Percentiles rank a stretch among this genome's conserved stretches.
Evolutionary conservation across 257 asterid species (phyloP).

Genomic region (Leptodermis oblonga): DNA sequence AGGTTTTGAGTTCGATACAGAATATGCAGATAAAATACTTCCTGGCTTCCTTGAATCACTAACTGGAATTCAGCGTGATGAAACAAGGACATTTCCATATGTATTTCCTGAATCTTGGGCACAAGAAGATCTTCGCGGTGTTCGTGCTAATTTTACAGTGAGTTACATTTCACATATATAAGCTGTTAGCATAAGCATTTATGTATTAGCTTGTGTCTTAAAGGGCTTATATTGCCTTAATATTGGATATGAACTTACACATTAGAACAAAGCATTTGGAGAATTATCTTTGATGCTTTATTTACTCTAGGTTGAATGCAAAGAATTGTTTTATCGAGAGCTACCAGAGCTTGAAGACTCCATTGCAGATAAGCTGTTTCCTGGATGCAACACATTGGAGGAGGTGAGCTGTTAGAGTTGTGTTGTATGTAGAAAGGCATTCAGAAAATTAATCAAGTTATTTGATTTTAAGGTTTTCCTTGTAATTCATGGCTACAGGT

Average conservation of each 20-base stretch:
- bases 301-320: conserved; percentile 67
- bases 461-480: neutral
- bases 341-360: conserved; percentile 61
- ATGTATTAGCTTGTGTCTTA: neutral
- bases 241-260: neutral
- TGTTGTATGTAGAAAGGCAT: conserved; percentile 3
- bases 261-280: neutral
- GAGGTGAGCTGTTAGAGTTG: conserved; percentile 46
- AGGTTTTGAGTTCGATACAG: conserved; percentile 95
- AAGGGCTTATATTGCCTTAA: neutral
- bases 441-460: neutral
- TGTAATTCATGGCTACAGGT: conserved; percentile 48
- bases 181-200: neutral
- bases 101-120: conserved; percentile 90
- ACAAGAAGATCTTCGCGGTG: conserved; percentile 90
- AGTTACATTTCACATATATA: conserved; percentile 23
- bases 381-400: conserved; percentile 71
- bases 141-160: conserved; percentile 79
- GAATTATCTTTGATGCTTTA: neutral
- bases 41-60: conserved; percentile 71
- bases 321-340: conserved; percentile 52
- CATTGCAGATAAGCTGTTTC: conserved; percentile 68
- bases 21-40: conserved; percentile 81
- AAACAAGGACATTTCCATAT: conserved; percentile 69
- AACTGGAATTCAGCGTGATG: conserved; percentile 66